Conservation (phyloP, 345 rosid genomes). For the Salix koriyanagi region DNA sequence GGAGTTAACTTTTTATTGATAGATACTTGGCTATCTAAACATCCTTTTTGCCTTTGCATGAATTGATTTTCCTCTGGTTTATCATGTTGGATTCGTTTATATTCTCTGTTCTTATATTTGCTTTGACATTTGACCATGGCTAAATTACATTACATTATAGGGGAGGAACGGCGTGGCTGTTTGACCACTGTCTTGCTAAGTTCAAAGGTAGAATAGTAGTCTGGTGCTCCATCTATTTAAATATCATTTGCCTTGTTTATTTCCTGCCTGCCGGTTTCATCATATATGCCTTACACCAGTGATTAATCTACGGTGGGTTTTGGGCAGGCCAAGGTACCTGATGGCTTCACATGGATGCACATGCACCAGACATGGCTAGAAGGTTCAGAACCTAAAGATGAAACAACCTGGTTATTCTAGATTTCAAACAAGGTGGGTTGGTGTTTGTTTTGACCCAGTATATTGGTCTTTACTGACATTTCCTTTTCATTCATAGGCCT, state of each 20-base stretch:
- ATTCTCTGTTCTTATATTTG: no score
- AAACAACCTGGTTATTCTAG: constrained; percentile 20
- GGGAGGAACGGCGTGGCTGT: constrained; percentile 34
- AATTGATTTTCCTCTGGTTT: no score
- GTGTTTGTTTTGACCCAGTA: background rate
- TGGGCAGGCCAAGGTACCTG: constrained; percentile 21
- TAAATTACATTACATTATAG: constrained; percentile 16
- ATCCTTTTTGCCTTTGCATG: no score
- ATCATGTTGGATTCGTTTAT: no score
- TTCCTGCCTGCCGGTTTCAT: background rate
- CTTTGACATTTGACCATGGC: background rate
- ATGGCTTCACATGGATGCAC: constrained; percentile 30
- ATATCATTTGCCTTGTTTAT: background rate
- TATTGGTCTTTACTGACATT: background rate
- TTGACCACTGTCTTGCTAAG: constrained; percentile 41
- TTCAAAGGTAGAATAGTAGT: constrained; percentile 33
- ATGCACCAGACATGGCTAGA: constrained; percentile 22
- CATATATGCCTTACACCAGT: background rate
- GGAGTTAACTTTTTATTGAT: no score
- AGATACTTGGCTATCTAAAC: no score
- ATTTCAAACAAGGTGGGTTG: background rate
- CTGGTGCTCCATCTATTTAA: background rate
- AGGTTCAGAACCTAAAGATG: constrained; percentile 4
- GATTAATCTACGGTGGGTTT: constrained; percentile 3
- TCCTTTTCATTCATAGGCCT: background rate